Evolutionary conservation across 768 basidiomycete genomes (phyloP).

Genomic region (Trametes punicea): DNA sequence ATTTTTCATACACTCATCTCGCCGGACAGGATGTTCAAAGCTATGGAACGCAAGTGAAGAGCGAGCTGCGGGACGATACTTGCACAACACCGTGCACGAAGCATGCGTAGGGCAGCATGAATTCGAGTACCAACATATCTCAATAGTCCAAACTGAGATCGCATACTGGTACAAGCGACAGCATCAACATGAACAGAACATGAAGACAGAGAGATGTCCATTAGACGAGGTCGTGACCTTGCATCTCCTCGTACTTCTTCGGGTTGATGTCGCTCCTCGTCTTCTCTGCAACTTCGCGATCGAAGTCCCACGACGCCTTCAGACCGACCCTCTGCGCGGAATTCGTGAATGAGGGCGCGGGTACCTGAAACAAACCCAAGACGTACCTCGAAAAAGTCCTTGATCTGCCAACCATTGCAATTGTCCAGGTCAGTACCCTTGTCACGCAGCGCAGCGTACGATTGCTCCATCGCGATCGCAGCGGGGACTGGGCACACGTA

Average conservation of each 20-base stretch:
- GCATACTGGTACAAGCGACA: too few species aligned
- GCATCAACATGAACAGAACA: too few species aligned
- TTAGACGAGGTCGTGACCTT: conserved; percentile 21
- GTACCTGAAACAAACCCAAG: not conserved
- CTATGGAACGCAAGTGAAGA: too few species aligned
- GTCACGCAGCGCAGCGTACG: conserved; percentile 23
- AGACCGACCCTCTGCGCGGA: conserved; percentile 22
- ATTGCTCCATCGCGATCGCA: conserved; percentile 26
- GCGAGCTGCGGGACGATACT: too few species aligned
- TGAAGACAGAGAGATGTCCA: too few species aligned
- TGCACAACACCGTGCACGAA: too few species aligned
- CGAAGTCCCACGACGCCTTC: conserved; percentile 23
- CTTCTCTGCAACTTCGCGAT: conserved; percentile 21
- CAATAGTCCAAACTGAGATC: too few species aligned
- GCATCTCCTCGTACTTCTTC: conserved; percentile 25
- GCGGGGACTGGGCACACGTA: conserved; percentile 23
- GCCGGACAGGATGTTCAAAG: too few species aligned
- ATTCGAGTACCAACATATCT: too few species aligned
- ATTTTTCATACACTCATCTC: too few species aligned
- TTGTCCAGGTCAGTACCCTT: conserved; percentile 24
- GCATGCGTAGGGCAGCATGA: too few species aligned
- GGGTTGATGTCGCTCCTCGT: conserved; percentile 20
- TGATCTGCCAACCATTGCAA: conserved; percentile 27
- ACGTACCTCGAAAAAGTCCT: conserved; percentile 28
- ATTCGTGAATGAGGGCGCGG: not conserved